These are phyloP conservation scores for Umbellularia californica DNA, from an alignment of 164 flowering plant species.

Conservation along the genomic window DNA sequence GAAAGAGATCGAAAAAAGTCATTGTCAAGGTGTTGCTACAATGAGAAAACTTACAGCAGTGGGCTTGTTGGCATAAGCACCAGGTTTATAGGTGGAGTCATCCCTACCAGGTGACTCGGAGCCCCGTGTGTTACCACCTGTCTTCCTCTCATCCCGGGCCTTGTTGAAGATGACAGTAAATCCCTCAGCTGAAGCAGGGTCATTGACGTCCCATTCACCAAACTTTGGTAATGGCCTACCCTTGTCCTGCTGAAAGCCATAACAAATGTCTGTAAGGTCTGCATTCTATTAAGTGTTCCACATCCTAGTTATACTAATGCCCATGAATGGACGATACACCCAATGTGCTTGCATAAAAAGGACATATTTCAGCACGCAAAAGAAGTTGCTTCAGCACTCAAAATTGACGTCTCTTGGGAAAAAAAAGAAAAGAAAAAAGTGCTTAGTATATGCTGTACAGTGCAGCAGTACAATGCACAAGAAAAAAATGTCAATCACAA, in stretches of 20 bases:
- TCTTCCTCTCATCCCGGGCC: slow-evolving; percentile 90
- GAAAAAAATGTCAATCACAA: too few species aligned
- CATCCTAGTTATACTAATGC: too few species aligned
- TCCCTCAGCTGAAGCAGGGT: slow-evolving; percentile 94
- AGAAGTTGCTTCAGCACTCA: too few species aligned
- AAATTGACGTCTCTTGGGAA: too few species aligned
- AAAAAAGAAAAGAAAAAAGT: too few species aligned
- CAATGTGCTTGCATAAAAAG: too few species aligned
- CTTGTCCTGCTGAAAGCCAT: slow-evolving; percentile 47
- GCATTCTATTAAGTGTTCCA: too few species aligned
- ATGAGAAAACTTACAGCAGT: slow-evolving; percentile 50
- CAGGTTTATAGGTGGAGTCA: slow-evolving; percentile 38
- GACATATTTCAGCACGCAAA: too few species aligned
- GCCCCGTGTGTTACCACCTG: slow-evolving; percentile 53
- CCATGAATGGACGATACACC: too few species aligned
- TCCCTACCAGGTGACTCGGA: slow-evolving; percentile 64
- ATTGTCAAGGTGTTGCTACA: background rate
- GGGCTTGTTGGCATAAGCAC: slow-evolving; percentile 48
- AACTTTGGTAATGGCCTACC: slow-evolving; percentile 89
- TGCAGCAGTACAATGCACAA: too few species aligned
- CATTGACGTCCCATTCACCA: slow-evolving; percentile 98
- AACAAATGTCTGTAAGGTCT: background rate
- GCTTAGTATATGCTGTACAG: too few species aligned
- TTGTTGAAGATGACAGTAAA: slow-evolving; percentile 92
- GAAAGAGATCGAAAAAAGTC: background rate